Evolutionary conservation across 176 grass and related monocot genomes (phyloP).

Genomic region (Oryza officinalis): DNA sequence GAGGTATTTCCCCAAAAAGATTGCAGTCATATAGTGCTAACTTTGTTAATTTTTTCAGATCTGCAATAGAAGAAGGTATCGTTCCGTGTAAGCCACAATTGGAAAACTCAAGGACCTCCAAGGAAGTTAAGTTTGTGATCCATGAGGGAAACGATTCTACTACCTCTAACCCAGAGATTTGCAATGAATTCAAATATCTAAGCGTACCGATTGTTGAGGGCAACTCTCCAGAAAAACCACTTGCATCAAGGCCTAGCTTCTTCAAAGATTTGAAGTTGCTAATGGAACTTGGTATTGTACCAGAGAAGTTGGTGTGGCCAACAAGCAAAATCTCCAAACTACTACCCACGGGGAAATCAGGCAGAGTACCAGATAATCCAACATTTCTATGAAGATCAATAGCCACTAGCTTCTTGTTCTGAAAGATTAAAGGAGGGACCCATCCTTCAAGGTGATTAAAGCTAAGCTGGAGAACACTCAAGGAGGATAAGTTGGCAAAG

Average conservation of each 20-base stretch:
- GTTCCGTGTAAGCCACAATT: slow-evolving; percentile 38
- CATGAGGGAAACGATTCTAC: neutral
- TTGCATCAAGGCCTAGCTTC: slow-evolving; percentile 3
- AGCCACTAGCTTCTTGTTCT: slow-evolving; percentile 20
- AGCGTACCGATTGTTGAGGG: neutral
- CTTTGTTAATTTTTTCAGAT: neutral
- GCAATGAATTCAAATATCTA: neutral
- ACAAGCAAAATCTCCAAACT: slow-evolving; percentile 35
- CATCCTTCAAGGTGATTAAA: slow-evolving; percentile 31
- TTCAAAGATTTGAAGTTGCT: slow-evolving; percentile 32
- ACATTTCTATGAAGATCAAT: slow-evolving; percentile 38
- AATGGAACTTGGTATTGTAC: slow-evolving; percentile 15
- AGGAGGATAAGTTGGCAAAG: slow-evolving; percentile 27
- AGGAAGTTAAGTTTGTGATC: slow-evolving; percentile 6
- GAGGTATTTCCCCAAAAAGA: slow-evolving; percentile 34
- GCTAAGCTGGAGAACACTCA: slow-evolving; percentile 26
- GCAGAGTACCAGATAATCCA: slow-evolving; percentile 27
- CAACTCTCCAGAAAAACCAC: neutral
- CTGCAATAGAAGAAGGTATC: neutral
- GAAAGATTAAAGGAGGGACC: slow-evolving; percentile 23
- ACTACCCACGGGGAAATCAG: slow-evolving; percentile 25
- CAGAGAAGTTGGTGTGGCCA: slow-evolving; percentile 35
- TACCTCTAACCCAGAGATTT: neutral
- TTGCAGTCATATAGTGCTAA: neutral
- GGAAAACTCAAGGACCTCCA: neutral